Base-by-base conservation (phyloP, 2,329 filamentous ascomycete genomes). In the Fusarium nygamai region DNA sequence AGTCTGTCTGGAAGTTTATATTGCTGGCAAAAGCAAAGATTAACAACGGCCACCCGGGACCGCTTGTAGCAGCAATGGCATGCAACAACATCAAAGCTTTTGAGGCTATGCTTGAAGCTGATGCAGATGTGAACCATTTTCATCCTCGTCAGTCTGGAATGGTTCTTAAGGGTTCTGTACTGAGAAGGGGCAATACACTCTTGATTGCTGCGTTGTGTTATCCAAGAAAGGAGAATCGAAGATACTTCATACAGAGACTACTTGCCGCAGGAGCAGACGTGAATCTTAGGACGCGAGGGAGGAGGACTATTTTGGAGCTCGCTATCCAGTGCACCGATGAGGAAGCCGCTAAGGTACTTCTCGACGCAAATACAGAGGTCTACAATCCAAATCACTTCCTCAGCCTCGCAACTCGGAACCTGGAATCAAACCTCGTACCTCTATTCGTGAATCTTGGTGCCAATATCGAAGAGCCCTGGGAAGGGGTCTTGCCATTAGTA, bases 251-350 rank as follows among this genome's bases (percentile, higher is more conserved):
- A 29, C 44, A 47, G 13, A 29, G 6, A 3, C 1, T 47, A 0
- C 24, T 48, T 6, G 46, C 16, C 12, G 0, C 1, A 4, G 27
- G 20, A 3, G 27, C 27, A 22, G 27, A 48, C 4, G 13, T 47
- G 4, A 29, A 29, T 4, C 0, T 20, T 0, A 13, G 4, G 24
- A 1, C 5, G n/a, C n/a, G n/a, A 3, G 0, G 5, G 6, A 0
- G 0, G 0, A 4, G 0, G 0, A 27, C 11, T 6, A 3, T 3
- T 10, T 3, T 47, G 19, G 19, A 47, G 13, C 1, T 14, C 8
- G 19, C 24, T 29, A 9, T 47, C 8, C 0, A 3, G 13, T 3
- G 2, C 0, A 0, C 1, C 0, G 24, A 47, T 7, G 24, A 47
- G 1, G 17, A 29, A 29, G 1, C 27, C 9, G 27, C 8, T 2